These are phyloP conservation scores for Microthyrium microscopicum DNA, from an alignment of 2,329 filamentous ascomycete genomes.

Conservation along the genomic window DNA sequence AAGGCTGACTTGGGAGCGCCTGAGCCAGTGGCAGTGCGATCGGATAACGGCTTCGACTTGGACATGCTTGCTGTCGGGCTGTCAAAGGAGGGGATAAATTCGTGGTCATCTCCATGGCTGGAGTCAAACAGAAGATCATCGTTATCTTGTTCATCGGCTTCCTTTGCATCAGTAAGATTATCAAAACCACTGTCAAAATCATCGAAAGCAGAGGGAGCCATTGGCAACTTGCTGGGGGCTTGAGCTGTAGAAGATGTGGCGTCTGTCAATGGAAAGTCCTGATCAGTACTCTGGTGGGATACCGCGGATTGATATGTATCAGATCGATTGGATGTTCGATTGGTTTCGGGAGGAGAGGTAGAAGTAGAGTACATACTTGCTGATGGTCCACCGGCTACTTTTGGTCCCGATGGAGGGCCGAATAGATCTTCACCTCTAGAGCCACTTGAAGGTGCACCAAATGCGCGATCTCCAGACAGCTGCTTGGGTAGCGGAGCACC, in stretches of 20 bases:
- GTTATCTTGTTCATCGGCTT: conserved; percentile 37
- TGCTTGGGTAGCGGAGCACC: conserved; percentile 37
- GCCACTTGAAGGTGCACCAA: conserved; percentile 8
- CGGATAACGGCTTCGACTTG: conserved; percentile 28
- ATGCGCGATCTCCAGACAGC: conserved; percentile 8
- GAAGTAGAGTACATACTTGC: conserved; percentile 17
- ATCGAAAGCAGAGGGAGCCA: conserved; percentile 49
- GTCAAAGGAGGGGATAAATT: conserved; percentile 73
- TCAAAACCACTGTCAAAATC: conserved; percentile 70
- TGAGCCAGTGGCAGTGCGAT: conserved; percentile 21
- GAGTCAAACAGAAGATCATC: conserved; percentile 64
- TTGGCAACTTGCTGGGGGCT: too few species aligned
- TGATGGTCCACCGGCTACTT: too few species aligned
- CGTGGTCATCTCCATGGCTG: conserved; percentile 42
- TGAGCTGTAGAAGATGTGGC: conserved; percentile 20
- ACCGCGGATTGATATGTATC: conserved; percentile 26
- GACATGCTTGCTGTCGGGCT: conserved; percentile 36
- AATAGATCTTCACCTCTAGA: too few species aligned
- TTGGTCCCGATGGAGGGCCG: too few species aligned
- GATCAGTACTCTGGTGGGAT: conserved; percentile 21
- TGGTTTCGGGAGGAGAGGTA: conserved; percentile 20
- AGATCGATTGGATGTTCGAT: conserved; percentile 23
- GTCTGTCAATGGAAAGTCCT: conserved; percentile 13
- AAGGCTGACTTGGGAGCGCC: neutral
- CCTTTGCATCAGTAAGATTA: conserved; percentile 69